Base-by-base conservation (phyloP, 192 early-diverging fungal genomes). In the Entomortierella beljakovae region DNA sequence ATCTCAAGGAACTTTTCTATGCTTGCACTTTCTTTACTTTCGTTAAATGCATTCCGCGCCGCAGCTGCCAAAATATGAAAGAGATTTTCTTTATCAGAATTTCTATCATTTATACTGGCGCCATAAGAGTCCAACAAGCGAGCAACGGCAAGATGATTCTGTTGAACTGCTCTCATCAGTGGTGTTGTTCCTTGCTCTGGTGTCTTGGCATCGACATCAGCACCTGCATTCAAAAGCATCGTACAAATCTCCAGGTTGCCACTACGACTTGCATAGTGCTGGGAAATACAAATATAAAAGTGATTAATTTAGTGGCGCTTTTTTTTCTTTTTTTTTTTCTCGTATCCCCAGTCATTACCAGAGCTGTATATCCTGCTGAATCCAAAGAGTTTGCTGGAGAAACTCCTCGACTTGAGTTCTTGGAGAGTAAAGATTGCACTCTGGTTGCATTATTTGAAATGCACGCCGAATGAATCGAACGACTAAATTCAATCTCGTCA, bases 401-500 rank as follows among this genome's bases (percentile, higher is more conserved):
- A 20, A 34, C 42, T 28, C 65, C 68, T 57, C 46, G 52, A 15
- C 48, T 32, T 1, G 28, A 34, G 11, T 22, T 40, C 34, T 70
- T 65, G 11, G 46, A 55, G 0, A 79, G 68, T 16, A 79, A 70
- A 11, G 61, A 55, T 28, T 61, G 60, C 5, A 79, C 67, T 15
- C 67, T 34, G 1, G 68, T 57, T 22, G 55, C 13, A 29, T 79
- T 70, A 46, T 79, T 69, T 56, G 58, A 31, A 18, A 70, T 64
- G 67, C 75, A 79, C 8, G 75, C 75, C 0, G 75, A 66, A 55
- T 70, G 68, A 32, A 79, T 79, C 22, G 73, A 77, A 5, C 73
- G 65, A 57, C 59, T 69, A 55, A 77, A 77, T 26, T 77, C 73
- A 20, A 77, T 68, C 61, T 77, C 73, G 46, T 77, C 73, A 7